Base-by-base conservation (phyloP, 225 moss, liverwort and hornwort species). In the Anthoceros angustus region DNA sequence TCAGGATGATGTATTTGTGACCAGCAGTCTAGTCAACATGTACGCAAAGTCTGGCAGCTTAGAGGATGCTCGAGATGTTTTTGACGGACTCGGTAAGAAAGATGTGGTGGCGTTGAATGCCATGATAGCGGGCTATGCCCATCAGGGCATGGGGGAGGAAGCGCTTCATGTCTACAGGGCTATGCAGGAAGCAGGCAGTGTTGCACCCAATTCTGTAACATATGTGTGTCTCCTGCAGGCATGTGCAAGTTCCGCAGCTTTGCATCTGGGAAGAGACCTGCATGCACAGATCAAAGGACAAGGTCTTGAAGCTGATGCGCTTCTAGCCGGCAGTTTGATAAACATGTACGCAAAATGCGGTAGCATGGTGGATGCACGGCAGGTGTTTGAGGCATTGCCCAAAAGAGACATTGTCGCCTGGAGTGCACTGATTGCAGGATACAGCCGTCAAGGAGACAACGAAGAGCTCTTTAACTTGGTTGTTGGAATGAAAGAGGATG, bases 301-400 rank as follows among this genome's bases (percentile, higher is more conserved):
- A 55, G n/a, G n/a, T n/a, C 18, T 55, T 1, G 55, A 7, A 7
- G 23, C 18, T n/a, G 55, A 55, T n/a, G 18, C 23, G 14, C 23
- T 9, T 55, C 5, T 55, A 23, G 55, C 55, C n/a, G 55, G n/a
- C 55, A 18, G n/a, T 55, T 23, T 55, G 18, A 20, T 55, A 18
- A 23, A 55, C 55, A 64, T 64, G 64, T 64, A 55, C 14, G 18
- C 23, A 18, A 55, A 55, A 23, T 55, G 55, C 23, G 55, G 55
- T 18, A 55, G 55, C 14, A 15, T 55, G 55, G n/a, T 18, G 23
- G 14, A 55, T n/a, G 55, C 55, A 9, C 55, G 18, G 55, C 15
- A 55, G 14, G 55, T 55, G 10, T 55, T 55, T n/a, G n/a, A 55
- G 18, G 55, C 6, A 55, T 23, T 55, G 18, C 55, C 55, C 8